Evolutionary conservation across 2,329 filamentous ascomycete species (phyloP), one percentile per base, ranked within the genome.

Genomic region (Aspergillus sp.): DNA sequence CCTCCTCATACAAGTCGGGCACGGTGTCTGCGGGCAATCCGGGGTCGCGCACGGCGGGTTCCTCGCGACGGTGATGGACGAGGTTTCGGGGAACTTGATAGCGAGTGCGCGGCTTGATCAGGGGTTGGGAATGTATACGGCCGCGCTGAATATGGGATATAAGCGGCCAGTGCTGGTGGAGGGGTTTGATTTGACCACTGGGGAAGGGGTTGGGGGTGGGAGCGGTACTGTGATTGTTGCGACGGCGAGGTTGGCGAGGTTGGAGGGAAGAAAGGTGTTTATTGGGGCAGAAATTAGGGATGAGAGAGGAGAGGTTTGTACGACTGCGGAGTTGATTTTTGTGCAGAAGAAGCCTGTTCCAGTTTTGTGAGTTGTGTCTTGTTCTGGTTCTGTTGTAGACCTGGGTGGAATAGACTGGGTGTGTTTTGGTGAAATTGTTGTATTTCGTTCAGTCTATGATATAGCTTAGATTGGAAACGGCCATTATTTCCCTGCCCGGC

Each of bases 401-500:
- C 13, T 49, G 45, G 30, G 19, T 54, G 53, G 53, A 8, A 19
- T 55, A 19, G 53, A 47, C 7, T 30, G 25, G 41, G 45, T 25
- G 23, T 22, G 2, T 15, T 55, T 43, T 54, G 31, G 23, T 54
- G 50, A 52, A 15, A 41, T 41, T 41, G 34, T 41, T 46, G 50
- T 30, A 51, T 50, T 52, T 59, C 45, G 58, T 60, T 61, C 31
- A 59, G 41, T 54, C 52, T 62, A 54, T 61, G 49, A 19, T 61
- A 57, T 61, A 57, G 48, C 57, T 38, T 41, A 41, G 34, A 41
- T 41, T 48, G 23, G 48, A 54, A 54, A 55, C 38, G 54, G 59
- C 52, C 51, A 63, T 64, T 62, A 66, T 60, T 63, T 62, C 63
- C 66, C 63, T 61, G 64, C 60, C 63, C 66, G 61, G 66, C 69